phyloP scores from a whole-genome alignment of 164 flowering plant genomes.

The Nelumbo lutea region DNA sequence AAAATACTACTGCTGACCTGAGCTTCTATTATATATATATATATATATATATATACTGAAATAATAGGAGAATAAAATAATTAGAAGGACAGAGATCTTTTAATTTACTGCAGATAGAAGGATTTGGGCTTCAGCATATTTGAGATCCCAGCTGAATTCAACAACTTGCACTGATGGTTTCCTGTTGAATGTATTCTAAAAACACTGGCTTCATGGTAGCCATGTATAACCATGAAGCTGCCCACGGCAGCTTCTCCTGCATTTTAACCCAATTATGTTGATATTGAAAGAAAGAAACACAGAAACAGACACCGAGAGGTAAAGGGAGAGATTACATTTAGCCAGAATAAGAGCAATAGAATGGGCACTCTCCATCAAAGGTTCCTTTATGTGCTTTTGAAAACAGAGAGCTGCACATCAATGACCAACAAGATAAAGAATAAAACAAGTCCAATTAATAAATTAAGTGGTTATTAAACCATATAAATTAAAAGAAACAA shows the following conservation, averaged over 20 bases:
- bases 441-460: not conserved
- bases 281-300: too few species aligned
- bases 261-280: not conserved
- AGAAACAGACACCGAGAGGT: not conserved
- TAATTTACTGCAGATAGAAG: constrained; percentile 57
- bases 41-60: too few species aligned
- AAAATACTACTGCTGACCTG: constrained; percentile 42
- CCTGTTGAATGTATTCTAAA: constrained; percentile 47
- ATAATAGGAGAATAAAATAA: not conserved
- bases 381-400: constrained; percentile 66
- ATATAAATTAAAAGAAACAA: not conserved
- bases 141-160: constrained; percentile 96
- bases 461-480: too few species aligned
- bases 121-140: constrained; percentile 81
- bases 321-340: constrained; percentile 51
- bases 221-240: constrained; percentile 83
- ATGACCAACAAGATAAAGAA: not conserved
- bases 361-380: constrained; percentile 90
- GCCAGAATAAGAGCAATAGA: constrained; percentile 90
- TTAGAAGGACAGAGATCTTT: not conserved
- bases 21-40: too few species aligned
- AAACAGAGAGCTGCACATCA: constrained; percentile 56
- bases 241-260: constrained; percentile 96
- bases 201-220: constrained; percentile 51
- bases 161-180: constrained; percentile 50